These are phyloP conservation scores for Aspergillus brasiliensis DNA, from an alignment of 2,329 filamentous ascomycete species.

Conservation along the genomic window DNA sequence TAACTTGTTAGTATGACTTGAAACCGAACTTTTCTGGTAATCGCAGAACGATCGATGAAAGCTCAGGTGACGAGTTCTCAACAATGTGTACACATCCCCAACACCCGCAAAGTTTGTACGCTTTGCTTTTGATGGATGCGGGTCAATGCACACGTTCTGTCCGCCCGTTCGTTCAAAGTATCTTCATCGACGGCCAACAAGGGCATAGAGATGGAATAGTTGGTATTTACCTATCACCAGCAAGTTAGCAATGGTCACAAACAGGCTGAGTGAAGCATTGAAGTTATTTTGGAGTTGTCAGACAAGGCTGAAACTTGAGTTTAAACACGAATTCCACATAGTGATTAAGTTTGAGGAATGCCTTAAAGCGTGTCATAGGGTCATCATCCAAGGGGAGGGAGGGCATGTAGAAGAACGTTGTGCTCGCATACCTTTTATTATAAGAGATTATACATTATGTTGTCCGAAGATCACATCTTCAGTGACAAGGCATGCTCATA, in stretches of 20 bases:
- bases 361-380: constrained; percentile 63
- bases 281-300: constrained; percentile 45
- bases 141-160: constrained; percentile 60
- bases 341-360: constrained; percentile 69
- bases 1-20: constrained; percentile 23
- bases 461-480: too few species aligned
- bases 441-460: not conserved
- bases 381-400: constrained; percentile 57
- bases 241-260: constrained; percentile 33
- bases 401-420: constrained; percentile 9
- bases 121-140: constrained; percentile 56
- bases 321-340: constrained; percentile 63
- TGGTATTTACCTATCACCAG: constrained; percentile 36
- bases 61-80: constrained; percentile 69
- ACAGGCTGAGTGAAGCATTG: constrained; percentile 19
- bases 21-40: constrained; percentile 21
- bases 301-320: constrained; percentile 71
- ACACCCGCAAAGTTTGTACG: constrained; percentile 67
- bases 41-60: constrained; percentile 32
- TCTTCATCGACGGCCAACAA: constrained; percentile 55
- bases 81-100: constrained; percentile 60
- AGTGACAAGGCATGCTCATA: not conserved
- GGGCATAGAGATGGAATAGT: constrained; percentile 21
- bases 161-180: constrained; percentile 69
- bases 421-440: constrained; percentile 48